Conservation (phyloP, 371 early-diverging fungal genomes). For the Mucor lusitanicus region DNA sequence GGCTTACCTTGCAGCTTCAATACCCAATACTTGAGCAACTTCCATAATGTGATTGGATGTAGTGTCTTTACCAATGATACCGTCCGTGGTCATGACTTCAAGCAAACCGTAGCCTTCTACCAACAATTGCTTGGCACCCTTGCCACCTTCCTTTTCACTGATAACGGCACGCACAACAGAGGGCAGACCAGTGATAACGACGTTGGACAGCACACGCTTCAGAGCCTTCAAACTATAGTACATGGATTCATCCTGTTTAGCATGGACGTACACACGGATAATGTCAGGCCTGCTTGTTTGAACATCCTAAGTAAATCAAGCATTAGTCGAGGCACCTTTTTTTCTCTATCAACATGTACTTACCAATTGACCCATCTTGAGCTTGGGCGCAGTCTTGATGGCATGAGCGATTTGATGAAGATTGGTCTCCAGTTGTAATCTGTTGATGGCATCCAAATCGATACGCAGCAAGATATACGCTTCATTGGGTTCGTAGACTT, state of each 20-base stretch:
- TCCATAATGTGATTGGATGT: slow-evolving; percentile 97
- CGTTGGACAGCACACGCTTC: slow-evolving; percentile 81
- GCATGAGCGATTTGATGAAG: slow-evolving; percentile 77
- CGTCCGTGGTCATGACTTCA: slow-evolving; percentile 88
- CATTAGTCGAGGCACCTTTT: neutral
- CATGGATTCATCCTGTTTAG: slow-evolving; percentile 67
- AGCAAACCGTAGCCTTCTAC: slow-evolving; percentile 96
- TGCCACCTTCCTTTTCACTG: slow-evolving; percentile 66
- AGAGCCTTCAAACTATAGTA: slow-evolving; percentile 81
- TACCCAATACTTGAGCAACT: slow-evolving; percentile 90
- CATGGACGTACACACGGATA: slow-evolving; percentile 72
- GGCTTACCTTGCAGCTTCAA: slow-evolving; percentile 68
- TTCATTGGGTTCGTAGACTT: slow-evolving; percentile 77
- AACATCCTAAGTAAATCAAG: slow-evolving; percentile 55
- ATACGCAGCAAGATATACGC: slow-evolving; percentile 81
- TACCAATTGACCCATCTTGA: slow-evolving; percentile 78
- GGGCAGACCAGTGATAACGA: slow-evolving; percentile 88
- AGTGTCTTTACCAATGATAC: slow-evolving; percentile 82
- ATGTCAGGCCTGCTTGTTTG: slow-evolving; percentile 72
- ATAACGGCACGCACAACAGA: slow-evolving; percentile 90
- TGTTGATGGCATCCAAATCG: slow-evolving; percentile 78
- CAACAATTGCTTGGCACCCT: slow-evolving; percentile 66
- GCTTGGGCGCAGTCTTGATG: slow-evolving; percentile 79
- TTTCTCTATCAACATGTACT: neutral
- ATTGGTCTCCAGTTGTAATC: slow-evolving; percentile 82